Evolutionary conservation across 2,329 filamentous ascomycete species (phyloP), one percentile per base, ranked within the genome.

Genomic region (Pseudopyricularia javanii): DNA sequence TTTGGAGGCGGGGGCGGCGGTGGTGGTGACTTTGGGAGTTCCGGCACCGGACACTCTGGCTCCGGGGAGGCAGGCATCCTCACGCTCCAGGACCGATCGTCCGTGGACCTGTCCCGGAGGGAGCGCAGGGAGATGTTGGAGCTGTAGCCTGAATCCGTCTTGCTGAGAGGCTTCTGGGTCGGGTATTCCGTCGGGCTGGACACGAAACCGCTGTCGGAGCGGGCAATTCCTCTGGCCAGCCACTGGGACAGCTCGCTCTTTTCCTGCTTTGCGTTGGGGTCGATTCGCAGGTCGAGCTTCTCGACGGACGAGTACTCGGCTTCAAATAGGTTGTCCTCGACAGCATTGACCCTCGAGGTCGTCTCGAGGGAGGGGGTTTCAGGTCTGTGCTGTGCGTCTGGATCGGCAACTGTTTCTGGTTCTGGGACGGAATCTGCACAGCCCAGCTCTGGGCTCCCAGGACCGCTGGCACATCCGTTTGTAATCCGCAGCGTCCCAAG

Each of bases 401-500:
- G n/a, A n/a, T n/a, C n/a, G n/a, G n/a, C n/a, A n/a, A n/a, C n/a
- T n/a, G n/a, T n/a, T n/a, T n/a, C n/a, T n/a, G n/a, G n/a, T n/a
- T n/a, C n/a, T n/a, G n/a, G n/a, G n/a, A n/a, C n/a, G n/a, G n/a
- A n/a, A n/a, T n/a, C n/a, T n/a, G n/a, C n/a, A n/a, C 22, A 24
- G 11, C 45, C 50, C 7, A 35, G 50, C 50, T 51, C 50, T 37
- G 50, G 50, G 26, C 50, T 51, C 24, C 17, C 57, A 15, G 57
- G 56, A n/a, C 67, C 63, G 54, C 74, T 78, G 1, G 66, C 71
- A 3, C 70, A 68, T 14, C 79, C 80, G 62, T 85, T 85, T 22
- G 71, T 82, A 53, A 85, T 83, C 34, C 78, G 74, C 50, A 85
- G 60, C 2, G 79, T 79, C 2, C 82, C 82, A 52, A 82, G 74